Evolutionary conservation across 2,329 filamentous ascomycete genomes (phyloP).

Genomic region (Trichoderma polysporum): DNA sequence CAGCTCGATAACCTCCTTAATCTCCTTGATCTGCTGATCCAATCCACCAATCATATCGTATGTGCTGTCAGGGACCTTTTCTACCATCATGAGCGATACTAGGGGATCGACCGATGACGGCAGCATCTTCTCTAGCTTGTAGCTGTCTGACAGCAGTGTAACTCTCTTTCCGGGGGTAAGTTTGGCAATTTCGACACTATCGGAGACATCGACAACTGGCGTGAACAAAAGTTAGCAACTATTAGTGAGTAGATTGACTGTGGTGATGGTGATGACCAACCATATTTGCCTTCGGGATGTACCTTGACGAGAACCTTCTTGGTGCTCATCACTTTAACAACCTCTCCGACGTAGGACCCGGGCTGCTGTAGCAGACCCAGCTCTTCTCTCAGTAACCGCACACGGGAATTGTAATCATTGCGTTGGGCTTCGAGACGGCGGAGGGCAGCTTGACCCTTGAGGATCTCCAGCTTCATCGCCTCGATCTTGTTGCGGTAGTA

Average conservation of each 20-base stretch:
- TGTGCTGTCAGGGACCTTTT: constrained; percentile 98
- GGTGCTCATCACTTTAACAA: constrained; percentile 99
- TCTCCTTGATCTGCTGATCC: constrained; percentile 99
- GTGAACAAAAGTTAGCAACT: neutral
- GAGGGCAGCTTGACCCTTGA: constrained; percentile 94
- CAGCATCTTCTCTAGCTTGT: constrained; percentile 98
- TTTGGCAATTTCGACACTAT: constrained; percentile 91
- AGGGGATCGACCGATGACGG: constrained; percentile 97
- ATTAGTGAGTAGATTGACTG: neutral
- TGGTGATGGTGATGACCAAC: constrained; percentile 51
- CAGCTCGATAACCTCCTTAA: constrained; percentile 99
- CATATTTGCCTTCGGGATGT: constrained; percentile 99
- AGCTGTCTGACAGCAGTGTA: constrained; percentile 92
- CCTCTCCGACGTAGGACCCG: constrained; percentile 96
- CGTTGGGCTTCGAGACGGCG: constrained; percentile 94
- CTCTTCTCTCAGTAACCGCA: constrained; percentile 91
- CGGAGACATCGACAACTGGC: constrained; percentile 92
- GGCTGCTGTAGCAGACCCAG: constrained; percentile 94
- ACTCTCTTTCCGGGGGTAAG: constrained; percentile 97
- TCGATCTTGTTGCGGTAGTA: constrained; percentile 99
- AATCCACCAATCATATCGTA: constrained; percentile 99
- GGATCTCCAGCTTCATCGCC: constrained; percentile 99
- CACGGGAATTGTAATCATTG: constrained; percentile 98
- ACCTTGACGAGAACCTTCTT: constrained; percentile 99
- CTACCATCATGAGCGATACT: constrained; percentile 99